phyloP scores from a whole-genome alignment of 73 alveolate genomes.

The Tetrahymena malaccensis region DNA sequence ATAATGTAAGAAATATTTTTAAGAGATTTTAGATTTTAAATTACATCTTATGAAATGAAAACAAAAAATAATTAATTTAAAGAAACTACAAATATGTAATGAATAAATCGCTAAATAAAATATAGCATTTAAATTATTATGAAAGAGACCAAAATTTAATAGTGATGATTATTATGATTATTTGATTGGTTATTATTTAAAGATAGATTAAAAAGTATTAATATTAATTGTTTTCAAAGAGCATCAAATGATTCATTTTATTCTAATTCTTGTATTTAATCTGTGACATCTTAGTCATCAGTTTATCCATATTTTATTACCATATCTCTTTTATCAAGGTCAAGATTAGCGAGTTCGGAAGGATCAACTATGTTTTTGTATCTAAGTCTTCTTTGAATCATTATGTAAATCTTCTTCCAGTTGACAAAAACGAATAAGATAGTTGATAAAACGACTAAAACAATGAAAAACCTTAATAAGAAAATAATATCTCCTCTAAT shows the following conservation, averaged over 20 bases:
- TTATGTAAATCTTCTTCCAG: not conserved
- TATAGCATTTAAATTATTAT: no score
- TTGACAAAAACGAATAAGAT: not conserved
- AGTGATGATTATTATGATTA: no score
- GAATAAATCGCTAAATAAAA: no score
- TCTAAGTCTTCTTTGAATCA: not conserved
- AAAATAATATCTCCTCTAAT: not conserved
- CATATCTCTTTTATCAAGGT: not conserved
- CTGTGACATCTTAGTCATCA: not conserved
- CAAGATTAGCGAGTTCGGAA: not conserved
- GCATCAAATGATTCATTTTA: not conserved
- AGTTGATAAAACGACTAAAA: not conserved
- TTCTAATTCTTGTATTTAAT: not conserved
- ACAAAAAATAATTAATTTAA: no score
- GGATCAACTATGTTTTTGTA: not conserved
- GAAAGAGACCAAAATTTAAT: no score
- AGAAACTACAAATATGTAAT: no score
- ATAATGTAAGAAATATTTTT: no score
- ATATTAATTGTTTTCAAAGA: not conserved
- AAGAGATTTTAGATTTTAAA: no score
- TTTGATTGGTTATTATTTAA: no score
- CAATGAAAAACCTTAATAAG: not conserved
- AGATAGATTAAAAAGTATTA: no score
- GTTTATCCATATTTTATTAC: not conserved
- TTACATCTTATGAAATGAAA: no score